Conservation (phyloP, 2,329 filamentous ascomycete genomes). For the Stagonosporopsis chrysanthemi region DNA sequence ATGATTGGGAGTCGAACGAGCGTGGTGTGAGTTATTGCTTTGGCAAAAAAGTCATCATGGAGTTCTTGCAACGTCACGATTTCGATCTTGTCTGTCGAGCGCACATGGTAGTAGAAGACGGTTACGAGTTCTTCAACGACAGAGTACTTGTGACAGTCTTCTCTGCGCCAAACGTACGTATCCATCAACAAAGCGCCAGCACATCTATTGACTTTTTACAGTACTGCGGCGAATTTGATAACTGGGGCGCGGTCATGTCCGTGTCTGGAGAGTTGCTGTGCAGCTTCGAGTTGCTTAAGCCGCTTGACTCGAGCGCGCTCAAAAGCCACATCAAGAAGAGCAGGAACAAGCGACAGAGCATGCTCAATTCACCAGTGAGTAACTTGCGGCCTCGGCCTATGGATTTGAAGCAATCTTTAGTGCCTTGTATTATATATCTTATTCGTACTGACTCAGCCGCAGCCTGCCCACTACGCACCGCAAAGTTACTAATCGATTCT, state of each 20-base stretch:
- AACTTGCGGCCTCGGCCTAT: slow-evolving; percentile 15
- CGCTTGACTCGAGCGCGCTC: slow-evolving; percentile 90
- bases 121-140: slow-evolving; percentile 98
- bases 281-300: slow-evolving; percentile 96
- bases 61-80: slow-evolving; percentile 92
- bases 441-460: slow-evolving; percentile 41
- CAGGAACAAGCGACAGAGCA: slow-evolving; percentile 89
- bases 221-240: slow-evolving; percentile 99
- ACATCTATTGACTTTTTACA: slow-evolving; percentile 50
- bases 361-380: slow-evolving; percentile 95
- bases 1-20: slow-evolving; percentile 98
- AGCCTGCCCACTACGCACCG: slow-evolving; percentile 60
- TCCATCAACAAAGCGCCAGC: not conserved
- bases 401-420: slow-evolving; percentile 24
- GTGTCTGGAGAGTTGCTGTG: slow-evolving; percentile 92
- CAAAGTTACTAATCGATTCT: slow-evolving; percentile 56
- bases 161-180: slow-evolving; percentile 90
- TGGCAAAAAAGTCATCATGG: slow-evolving; percentile 96
- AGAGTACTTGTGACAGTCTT: slow-evolving; percentile 95
- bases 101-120: slow-evolving; percentile 99
- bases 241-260: slow-evolving; percentile 99
- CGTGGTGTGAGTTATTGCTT: slow-evolving; percentile 98
- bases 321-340: slow-evolving; percentile 99
- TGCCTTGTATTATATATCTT: slow-evolving; percentile 37
- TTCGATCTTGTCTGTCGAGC: slow-evolving; percentile 97